Evolutionary conservation across 352 stramenopile genomes (phyloP).

Genomic region (Phytopythium litorale): DNA sequence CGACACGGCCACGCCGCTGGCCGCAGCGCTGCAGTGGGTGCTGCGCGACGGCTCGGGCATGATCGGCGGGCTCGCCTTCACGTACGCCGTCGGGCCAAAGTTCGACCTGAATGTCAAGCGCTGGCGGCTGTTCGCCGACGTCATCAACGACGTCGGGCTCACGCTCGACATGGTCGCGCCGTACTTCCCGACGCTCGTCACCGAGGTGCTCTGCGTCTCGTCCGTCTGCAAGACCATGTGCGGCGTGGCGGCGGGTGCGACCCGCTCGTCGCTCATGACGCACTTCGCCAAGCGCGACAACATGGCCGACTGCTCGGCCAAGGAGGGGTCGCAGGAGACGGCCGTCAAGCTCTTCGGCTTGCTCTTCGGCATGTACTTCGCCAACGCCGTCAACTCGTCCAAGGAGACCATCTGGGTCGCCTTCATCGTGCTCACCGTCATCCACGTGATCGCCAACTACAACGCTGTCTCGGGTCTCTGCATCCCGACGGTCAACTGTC

Average conservation of each 20-base stretch:
- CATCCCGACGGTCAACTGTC: conserved; percentile 88
- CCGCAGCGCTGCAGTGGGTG: conserved; percentile 77
- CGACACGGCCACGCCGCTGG: conserved; percentile 66
- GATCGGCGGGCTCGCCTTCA: conserved; percentile 92
- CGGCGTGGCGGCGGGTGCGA: conserved; percentile 92
- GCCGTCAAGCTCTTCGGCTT: conserved; percentile 93
- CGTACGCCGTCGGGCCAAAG: conserved; percentile 84
- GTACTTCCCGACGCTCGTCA: conserved; percentile 64
- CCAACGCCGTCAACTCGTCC: conserved; percentile 66
- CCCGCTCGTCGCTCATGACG: conserved; percentile 89
- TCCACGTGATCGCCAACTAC: conserved; percentile 96
- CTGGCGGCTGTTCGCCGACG: conserved; percentile 95
- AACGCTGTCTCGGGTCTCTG: conserved; percentile 83
- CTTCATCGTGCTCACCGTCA: conserved; percentile 89
- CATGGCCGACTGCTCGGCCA: conserved; percentile 92
- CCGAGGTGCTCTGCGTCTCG: conserved; percentile 74
- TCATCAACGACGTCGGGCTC: conserved; percentile 95
- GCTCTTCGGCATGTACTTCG: conserved; percentile 85
- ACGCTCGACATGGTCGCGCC: conserved; percentile 86
- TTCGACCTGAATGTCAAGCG: conserved; percentile 96
- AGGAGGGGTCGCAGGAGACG: conserved; percentile 96
- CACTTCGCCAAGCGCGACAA: conserved; percentile 88
- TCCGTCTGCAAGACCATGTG: conserved; percentile 95
- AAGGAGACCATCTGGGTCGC: conserved; percentile 78
- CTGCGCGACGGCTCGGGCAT: conserved; percentile 73